Evolutionary conservation across 2,329 filamentous ascomycete genomes (phyloP), one percentile per base, ranked within the genome.

Genomic region (Chrysoporthe deuterocubensis): DNA sequence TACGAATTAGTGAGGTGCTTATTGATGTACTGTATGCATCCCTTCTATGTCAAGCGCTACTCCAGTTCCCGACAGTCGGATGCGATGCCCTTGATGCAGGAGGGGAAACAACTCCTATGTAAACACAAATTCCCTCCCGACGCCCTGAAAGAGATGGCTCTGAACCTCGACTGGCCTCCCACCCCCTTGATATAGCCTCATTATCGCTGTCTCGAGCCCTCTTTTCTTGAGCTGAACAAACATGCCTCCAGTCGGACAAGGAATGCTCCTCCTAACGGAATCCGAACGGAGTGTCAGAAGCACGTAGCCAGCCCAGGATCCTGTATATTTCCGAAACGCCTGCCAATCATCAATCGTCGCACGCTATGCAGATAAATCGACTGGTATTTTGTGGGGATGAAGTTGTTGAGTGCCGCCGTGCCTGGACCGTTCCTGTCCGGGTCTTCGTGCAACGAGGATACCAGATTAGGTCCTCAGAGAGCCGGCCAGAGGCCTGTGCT

Each of bases 291-390:
- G 40, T 54, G 16, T n/a, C 7, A 11, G 56, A 65, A 58, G 56
- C 34, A n/a, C 21, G 4, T 43, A 43, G 32, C 43, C 62, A 56
- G 57, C 37, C 37, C 50, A 58, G 58, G 21, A 50, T 42, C 44
- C 40, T 60, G 44, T 68, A 59, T 43, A 16, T 52, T 65, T 62
- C 68, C 68, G 11, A 32, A 68, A 69, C 68, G 62, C 66, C 68
- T 65, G 44, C 59, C 65, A 48, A 65, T 34, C 40, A 42, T 44
- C 34, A 40, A 57, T 60, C 59, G 58, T 63, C 40, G 61, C 65
- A 65, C 67, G 67, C 67, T 69, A 69, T 69, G 67, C 65, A 69
- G 57, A 48, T 69, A 58, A 69, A 52, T 61, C 34, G 48, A 58
- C 48, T 61, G 37, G 14, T 54, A 42, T 46, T 42, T 18, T 62